Conservation (phyloP, 2,329 filamentous ascomycete genomes). For the Colletotrichum cereale region DNA sequence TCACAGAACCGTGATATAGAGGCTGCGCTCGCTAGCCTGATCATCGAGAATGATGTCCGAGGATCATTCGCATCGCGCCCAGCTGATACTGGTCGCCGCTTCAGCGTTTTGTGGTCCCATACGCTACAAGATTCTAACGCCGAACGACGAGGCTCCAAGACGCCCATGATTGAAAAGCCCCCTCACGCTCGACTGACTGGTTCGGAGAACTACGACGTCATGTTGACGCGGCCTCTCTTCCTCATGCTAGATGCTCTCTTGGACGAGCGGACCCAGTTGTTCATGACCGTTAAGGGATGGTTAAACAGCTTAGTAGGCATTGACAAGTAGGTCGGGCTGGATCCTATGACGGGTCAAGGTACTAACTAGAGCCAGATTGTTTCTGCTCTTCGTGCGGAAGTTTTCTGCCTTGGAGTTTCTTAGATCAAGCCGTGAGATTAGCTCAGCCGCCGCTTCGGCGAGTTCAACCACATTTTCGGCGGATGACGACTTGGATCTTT, state of each 20-base stretch:
- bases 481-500: conserved; percentile 80
- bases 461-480: conserved; percentile 56
- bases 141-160: conserved; percentile 57
- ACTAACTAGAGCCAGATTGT: conserved; percentile 59
- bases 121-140: conserved; percentile 68
- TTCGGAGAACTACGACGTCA: conserved; percentile 74
- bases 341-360: not conserved
- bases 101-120: conserved; percentile 86
- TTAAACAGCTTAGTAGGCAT: conserved; percentile 75
- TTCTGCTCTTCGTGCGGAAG: conserved; percentile 71
- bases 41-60: conserved; percentile 67
- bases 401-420: conserved; percentile 69
- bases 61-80: conserved; percentile 61
- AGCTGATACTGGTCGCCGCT: conserved; percentile 75
- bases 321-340: conserved; percentile 65
- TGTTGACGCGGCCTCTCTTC: conserved; percentile 85
- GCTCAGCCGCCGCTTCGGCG: conserved; percentile 44
- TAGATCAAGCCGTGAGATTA: conserved; percentile 45
- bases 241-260: conserved; percentile 82
- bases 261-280: conserved; percentile 79
- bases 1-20: conserved; percentile 80
- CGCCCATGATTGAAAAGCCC: conserved; percentile 50
- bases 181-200: conserved; percentile 62
- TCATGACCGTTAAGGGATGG: conserved; percentile 85
- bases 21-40: conserved; percentile 78